These are phyloP conservation scores for Rhinocladiella similis DNA, from an alignment of 2,329 filamentous ascomycete genomes.

Conservation along the genomic window DNA sequence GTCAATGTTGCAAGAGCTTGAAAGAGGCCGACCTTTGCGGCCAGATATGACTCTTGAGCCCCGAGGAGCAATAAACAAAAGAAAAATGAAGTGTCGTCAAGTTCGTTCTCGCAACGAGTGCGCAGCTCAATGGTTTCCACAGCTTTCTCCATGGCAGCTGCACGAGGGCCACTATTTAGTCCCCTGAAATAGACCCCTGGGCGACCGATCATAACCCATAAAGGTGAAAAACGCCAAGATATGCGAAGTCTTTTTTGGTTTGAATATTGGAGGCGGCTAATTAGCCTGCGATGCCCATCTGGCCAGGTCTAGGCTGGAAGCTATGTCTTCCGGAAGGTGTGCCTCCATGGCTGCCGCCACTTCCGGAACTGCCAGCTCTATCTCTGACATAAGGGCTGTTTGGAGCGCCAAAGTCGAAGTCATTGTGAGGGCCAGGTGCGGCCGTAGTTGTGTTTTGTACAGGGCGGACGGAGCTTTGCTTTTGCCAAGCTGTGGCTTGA, in stretches of 20 bases:
- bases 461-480: conserved; percentile 80
- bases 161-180: neutral
- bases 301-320: conserved; percentile 28
- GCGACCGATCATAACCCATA: neutral
- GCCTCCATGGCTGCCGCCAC: conserved; percentile 23
- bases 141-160: neutral
- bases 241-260: conserved; percentile 2
- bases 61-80: conserved; percentile 2
- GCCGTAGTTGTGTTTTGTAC: conserved; percentile 48
- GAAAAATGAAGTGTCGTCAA: conserved; percentile 13
- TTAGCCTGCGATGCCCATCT: conserved; percentile 27
- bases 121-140: neutral
- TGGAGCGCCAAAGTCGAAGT: conserved; percentile 25
- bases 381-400: conserved; percentile 28
- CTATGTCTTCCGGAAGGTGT: conserved; percentile 25
- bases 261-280: neutral
- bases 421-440: conserved; percentile 14
- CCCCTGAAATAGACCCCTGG: neutral
- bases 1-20: conserved; percentile 1
- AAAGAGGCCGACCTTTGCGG: neutral
- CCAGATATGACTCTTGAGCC: neutral
- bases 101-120: conserved; percentile 5
- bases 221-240: conserved; percentile 6
- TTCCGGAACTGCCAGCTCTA: conserved; percentile 27
- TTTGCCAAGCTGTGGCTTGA: conserved; percentile 68